Base-by-base conservation (phyloP, 768 basidiomycete species). In the Phylloporus sp. region DNA sequence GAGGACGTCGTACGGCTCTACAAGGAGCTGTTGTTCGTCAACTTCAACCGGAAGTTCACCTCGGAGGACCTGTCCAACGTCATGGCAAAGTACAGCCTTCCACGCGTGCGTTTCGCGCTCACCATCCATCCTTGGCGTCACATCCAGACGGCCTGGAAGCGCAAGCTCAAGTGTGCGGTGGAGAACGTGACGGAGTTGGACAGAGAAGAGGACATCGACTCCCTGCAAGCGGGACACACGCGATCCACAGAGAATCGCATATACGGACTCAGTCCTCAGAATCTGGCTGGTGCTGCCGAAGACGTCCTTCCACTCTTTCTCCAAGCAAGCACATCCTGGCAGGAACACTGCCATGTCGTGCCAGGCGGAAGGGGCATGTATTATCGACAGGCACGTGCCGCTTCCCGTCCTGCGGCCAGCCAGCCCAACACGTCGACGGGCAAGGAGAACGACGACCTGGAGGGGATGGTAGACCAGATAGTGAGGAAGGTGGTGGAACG, bases 21-120 rank as follows among this genome's bases (percentile, higher is more conserved):
- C 29, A n/a, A 32, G 0, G 38, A 55, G 0, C 45, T 35, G 3
- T 5, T 63, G 0, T 62, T 65, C 35, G 46, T 65, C 22, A 55
- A 62, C 46, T 43, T 46, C 11, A 37, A 48, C 5, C 1, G 11
- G 0, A 5, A 5, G 5, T 52, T 48, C 13, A 43, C 47, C 0
- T 10, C 42, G 0, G 20, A 40, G 0, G 34, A 49, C 9, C 17
- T 52, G 1, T 48, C 42, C 1, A 2, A 10, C 0, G 13, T 17
- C 9, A 47, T 51, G 36, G 1, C 41, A 5, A 38, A 13, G 2
- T 27, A 18, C 9, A 52, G 42, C 13, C 7, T 31, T 11, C 46
- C 42, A 1, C 24, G 5, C 0, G 3, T 42, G 0, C 28, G 49
- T 0, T 45, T 23, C 3, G 5, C 11, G 0, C 17, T 53, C 1